Percentiles rank a stretch among this genome's conserved stretches.
These are phyloP conservation scores for Solanum sitiens DNA, from an alignment of 257 asterid species.

Conservation along the genomic window DNA sequence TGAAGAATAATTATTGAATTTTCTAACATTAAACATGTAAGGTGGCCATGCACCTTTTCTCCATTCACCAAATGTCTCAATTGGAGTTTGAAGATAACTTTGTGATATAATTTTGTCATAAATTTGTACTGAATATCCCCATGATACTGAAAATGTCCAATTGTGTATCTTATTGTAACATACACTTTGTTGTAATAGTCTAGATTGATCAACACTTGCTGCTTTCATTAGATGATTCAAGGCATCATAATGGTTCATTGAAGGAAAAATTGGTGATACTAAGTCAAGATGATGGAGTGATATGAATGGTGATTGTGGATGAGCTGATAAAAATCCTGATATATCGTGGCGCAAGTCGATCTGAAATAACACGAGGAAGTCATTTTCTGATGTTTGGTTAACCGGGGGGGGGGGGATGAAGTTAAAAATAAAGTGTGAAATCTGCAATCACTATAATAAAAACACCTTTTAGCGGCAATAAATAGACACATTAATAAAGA, in stretches of 20 bases:
- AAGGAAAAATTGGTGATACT: neutral
- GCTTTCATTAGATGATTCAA: slow-evolving; percentile 1
- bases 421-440: too few relatives aligned
- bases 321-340: slow-evolving; percentile 6
- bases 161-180: neutral
- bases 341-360: slow-evolving; percentile 13
- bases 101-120: neutral
- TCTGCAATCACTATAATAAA: too few relatives aligned
- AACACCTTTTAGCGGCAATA: too few relatives aligned
- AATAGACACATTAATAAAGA: too few relatives aligned
- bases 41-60: slow-evolving; percentile 10
- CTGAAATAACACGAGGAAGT: neutral
- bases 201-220: neutral
- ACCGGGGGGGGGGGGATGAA: too few relatives aligned
- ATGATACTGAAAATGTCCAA: slow-evolving; percentile 1
- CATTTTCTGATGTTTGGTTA: neutral
- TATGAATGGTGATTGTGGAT: slow-evolving; percentile 3
- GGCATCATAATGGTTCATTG: neutral
- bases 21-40: slow-evolving; percentile 3
- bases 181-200: neutral
- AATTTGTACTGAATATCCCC: slow-evolving; percentile 1
- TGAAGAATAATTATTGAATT: neutral
- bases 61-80: slow-evolving; percentile 9
- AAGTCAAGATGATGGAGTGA: slow-evolving; percentile 4
- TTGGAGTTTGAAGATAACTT: neutral